A percentile compares a stretch with the other conserved stretches of the same genome.
Evolutionary conservation across 2,329 filamentous ascomycete species (phyloP).

Genomic region (Claviceps africana): DNA sequence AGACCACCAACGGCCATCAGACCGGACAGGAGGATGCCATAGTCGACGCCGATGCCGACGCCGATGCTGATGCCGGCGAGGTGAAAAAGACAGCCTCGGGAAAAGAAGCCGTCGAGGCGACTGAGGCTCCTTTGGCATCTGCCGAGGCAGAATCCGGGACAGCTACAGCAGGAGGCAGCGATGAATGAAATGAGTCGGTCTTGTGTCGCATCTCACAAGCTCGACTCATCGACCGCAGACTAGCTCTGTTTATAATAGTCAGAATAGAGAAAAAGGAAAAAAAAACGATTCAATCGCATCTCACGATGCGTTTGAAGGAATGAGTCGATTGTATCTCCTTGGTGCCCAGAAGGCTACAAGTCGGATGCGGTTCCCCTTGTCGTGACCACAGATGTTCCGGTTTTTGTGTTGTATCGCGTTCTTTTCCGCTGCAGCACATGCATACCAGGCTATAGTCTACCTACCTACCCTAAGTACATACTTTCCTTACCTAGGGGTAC

Average conservation of each 20-base stretch:
- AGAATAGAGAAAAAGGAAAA: no score
- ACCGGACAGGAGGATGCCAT: conserved; percentile 16
- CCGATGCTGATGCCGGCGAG: conserved; percentile 6
- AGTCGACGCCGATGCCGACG: conserved; percentile 6
- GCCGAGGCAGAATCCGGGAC: conserved; percentile 16
- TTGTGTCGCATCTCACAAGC: no score
- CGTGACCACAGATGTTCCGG: not conserved
- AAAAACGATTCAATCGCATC: not conserved
- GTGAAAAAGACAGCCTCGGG: conserved; percentile 11
- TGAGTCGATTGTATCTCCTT: not conserved
- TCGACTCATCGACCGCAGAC: not conserved
- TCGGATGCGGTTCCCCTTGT: not conserved
- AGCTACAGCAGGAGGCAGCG: conserved; percentile 16
- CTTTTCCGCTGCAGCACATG: not conserved
- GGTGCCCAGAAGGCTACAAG: no score
- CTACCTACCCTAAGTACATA: no score
- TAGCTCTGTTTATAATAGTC: not conserved
- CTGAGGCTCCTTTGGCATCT: conserved; percentile 7
- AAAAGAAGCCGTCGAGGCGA: conserved; percentile 16
- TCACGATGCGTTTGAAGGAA: not conserved
- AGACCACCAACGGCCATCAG: conserved; percentile 20
- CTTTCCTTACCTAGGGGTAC: no score
- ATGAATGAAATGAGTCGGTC: conserved; percentile 13
- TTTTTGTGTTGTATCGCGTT: not conserved
- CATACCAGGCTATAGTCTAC: no score